Conservation (phyloP, 1,284 basidiomycete species). For the Meira nashicola region DNA sequence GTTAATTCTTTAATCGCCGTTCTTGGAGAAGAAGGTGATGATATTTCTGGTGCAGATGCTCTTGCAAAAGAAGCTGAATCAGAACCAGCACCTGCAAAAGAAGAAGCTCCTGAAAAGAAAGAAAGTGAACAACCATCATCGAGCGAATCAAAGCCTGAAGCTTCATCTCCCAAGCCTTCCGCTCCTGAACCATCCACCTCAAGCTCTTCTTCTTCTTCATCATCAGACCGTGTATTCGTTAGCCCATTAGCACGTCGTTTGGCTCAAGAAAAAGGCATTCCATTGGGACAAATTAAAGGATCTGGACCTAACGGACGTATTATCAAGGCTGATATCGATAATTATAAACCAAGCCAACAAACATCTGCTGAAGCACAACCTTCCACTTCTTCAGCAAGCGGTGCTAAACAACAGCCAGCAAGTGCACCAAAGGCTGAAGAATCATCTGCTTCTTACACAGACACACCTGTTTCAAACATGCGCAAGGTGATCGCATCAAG, state of each 20-base stretch:
- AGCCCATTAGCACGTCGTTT: slow-evolving; percentile 94
- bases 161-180: slow-evolving; percentile 30
- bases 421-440: slow-evolving; percentile 29
- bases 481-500: slow-evolving; percentile 85
- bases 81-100: slow-evolving; percentile 13
- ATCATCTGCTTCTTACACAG: slow-evolving; percentile 68
- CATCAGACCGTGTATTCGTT: slow-evolving; percentile 67
- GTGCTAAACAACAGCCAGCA: slow-evolving; percentile 19
- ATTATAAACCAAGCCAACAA: slow-evolving; percentile 58
- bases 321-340: slow-evolving; percentile 87
- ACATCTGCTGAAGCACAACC: slow-evolving; percentile 17
- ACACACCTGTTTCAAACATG: slow-evolving; percentile 91
- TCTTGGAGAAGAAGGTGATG: slow-evolving; percentile 87
- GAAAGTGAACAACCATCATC: slow-evolving; percentile 54
- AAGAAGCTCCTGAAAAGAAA: slow-evolving; percentile 55
- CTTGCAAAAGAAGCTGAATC: slow-evolving; percentile 62
- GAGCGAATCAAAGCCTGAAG: slow-evolving; percentile 31
- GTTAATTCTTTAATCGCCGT: slow-evolving; percentile 87
- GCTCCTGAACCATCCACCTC: slow-evolving; percentile 46
- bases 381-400: slow-evolving; percentile 23
- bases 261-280: slow-evolving; percentile 88
- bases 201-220: slow-evolving; percentile 18
- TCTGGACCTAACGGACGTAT: slow-evolving; percentile 91
- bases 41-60: slow-evolving; percentile 73
- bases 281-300: slow-evolving; percentile 84